Evolutionary conservation across 805 yeast species (phyloP), one percentile per base, ranked within the genome.

Genomic region (Pichia kluyveri): DNA sequence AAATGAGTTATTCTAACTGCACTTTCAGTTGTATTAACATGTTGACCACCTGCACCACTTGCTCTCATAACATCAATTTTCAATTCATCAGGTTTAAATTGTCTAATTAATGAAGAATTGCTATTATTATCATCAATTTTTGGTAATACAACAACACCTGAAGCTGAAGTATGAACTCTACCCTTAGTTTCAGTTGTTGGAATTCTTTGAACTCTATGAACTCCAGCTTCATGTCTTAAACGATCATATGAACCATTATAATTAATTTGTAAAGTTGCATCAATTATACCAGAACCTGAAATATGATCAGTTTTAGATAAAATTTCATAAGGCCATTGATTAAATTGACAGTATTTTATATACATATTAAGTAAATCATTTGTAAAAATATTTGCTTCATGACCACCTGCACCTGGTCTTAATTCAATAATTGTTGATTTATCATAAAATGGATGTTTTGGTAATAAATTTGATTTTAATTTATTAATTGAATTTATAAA

Each of bases 1-100:
- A 85, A 70, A 67, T 93, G 99, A 1, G 91, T 88, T 28, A 93
- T 69, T 57, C 99, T 74, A 14, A 93, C 98, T 0, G 99, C 99
- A 1, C 96, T 88, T 61, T 91, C 98, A 0, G 98, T 93, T 14
- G 96, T 91, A 61, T 91, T 91, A 37, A 91, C 99, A 61, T 91
- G 98, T 69, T 91, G 99, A 0, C 99, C 99, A 48, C 99, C 99
- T 54, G 93, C 84, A 4, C 99, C 99, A 48, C 96, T 81, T 0
- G 98, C 87, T 56, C 99, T 74, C 96, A 91, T 93, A n/a, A 93
- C 89, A 62, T 93, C 99, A 5, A 93, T 80, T 48, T 96, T 75
- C 23, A 93, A 80, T 58, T 93, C 99, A 3, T 86, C 95, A 0
- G 90, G 86, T 18, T 79, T 80, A 64, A 93, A 88, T 48, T 77